Conservation (phyloP, 2,329 filamentous ascomycete genomes). For the Microdochium nivale region DNA sequence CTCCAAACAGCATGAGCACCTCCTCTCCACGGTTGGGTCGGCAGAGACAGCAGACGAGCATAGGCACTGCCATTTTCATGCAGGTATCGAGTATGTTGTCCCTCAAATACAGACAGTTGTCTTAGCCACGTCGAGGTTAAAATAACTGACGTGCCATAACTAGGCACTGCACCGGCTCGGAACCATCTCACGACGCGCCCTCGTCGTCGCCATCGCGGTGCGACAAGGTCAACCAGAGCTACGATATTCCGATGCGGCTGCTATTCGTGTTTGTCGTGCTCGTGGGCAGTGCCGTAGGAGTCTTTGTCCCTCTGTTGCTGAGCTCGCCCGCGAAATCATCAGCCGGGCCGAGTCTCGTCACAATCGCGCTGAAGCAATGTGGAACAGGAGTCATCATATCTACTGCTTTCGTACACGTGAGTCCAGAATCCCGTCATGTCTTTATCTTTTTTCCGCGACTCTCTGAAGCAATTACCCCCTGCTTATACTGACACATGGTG, state of each 20-base stretch:
- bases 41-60: conserved; percentile 15
- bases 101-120: too few relatives aligned
- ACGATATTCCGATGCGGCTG: conserved; percentile 59
- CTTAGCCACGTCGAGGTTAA: too few relatives aligned
- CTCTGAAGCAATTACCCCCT: too few relatives aligned
- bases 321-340: conserved; percentile 36
- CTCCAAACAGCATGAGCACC: neutral
- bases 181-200: neutral
- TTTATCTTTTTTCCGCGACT: too few relatives aligned
- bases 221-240: conserved; percentile 47
- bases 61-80: conserved; percentile 62
- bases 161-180: neutral
- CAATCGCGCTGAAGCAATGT: conserved; percentile 60
- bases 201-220: neutral
- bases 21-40: neutral
- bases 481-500: too few relatives aligned
- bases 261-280: conserved; percentile 64
- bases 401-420: conserved; percentile 60
- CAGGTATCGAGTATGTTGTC: conserved; percentile 60
- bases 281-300: conserved; percentile 45
- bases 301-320: conserved; percentile 56
- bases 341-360: conserved; percentile 35
- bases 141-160: neutral
- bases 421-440: too few relatives aligned
- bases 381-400: conserved; percentile 66